Percentiles rank a stretch among this genome's conserved stretches.
phyloP scores from a whole-genome alignment of 1,284 basidiomycete species.

The Agaricales sp. region DNA sequence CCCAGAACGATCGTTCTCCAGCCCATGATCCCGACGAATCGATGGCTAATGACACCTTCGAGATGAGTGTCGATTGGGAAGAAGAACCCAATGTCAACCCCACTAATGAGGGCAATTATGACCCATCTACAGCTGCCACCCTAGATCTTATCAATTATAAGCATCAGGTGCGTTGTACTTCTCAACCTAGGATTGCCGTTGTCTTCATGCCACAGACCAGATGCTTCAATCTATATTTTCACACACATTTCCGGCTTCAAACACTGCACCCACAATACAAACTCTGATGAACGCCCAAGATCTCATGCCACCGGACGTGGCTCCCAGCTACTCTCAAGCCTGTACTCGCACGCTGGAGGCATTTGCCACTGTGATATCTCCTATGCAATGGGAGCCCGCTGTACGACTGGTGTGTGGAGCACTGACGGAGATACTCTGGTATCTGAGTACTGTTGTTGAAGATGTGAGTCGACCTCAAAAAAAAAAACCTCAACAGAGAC shows the following conservation, averaged over 20 bases:
- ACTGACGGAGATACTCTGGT: neutral
- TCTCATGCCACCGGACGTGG: neutral
- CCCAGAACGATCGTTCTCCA: too few species aligned
- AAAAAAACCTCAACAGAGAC: too few species aligned
- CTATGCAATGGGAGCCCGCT: neutral
- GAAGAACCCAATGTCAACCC: neutral
- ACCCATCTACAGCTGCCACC: neutral
- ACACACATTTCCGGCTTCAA: neutral
- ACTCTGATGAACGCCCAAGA: neutral
- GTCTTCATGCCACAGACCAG: neutral
- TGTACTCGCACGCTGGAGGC: neutral
- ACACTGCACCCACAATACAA: neutral
- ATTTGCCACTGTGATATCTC: neutral
- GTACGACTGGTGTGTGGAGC: neutral
- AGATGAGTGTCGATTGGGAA: neutral
- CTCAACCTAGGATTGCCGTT: neutral
- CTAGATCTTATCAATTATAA: neutral
- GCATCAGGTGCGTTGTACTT: neutral
- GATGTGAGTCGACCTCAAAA: neutral
- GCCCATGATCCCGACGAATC: neutral
- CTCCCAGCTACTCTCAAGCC: neutral
- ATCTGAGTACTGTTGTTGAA: neutral
- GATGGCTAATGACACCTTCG: neutral
- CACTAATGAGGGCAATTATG: neutral
- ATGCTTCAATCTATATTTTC: neutral